These are phyloP conservation scores for Ambrosiella xylebori DNA, from an alignment of 2,329 filamentous ascomycete genomes.

Conservation along the genomic window DNA sequence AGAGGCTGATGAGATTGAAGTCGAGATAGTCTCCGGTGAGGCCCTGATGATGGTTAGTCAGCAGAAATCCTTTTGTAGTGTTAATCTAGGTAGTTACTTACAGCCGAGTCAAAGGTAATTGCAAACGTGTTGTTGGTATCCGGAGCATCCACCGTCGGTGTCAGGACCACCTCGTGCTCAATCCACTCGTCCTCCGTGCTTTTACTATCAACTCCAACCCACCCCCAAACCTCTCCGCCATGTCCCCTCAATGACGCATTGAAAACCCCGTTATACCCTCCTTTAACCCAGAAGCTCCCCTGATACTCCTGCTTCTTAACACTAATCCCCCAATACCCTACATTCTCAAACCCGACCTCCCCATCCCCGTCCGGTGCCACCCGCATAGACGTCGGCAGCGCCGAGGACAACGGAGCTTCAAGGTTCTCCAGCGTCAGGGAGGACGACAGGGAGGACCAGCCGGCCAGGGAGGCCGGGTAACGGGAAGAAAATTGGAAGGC, in stretches of 20 bases:
- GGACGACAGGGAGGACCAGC: slow-evolving; percentile 28
- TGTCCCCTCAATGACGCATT: slow-evolving; percentile 30
- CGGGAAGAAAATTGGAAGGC: slow-evolving; percentile 43
- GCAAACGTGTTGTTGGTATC: slow-evolving; percentile 39
- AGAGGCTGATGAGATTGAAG: slow-evolving; percentile 41
- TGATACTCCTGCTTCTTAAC: slow-evolving; percentile 30
- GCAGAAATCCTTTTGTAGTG: neutral
- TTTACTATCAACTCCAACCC: slow-evolving; percentile 28
- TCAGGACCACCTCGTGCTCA: slow-evolving; percentile 31
- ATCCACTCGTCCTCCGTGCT: slow-evolving; percentile 28
- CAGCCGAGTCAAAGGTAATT: slow-evolving; percentile 32
- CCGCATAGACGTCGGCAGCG: slow-evolving; percentile 34
- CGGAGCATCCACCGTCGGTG: slow-evolving; percentile 28
- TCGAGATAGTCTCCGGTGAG: slow-evolving; percentile 28
- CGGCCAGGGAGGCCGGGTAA: slow-evolving; percentile 27
- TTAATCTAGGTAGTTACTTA: slow-evolving; percentile 13
- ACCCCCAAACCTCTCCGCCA: slow-evolving; percentile 28
- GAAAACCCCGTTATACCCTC: slow-evolving; percentile 29
- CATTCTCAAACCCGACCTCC: slow-evolving; percentile 31
- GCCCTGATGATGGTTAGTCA: slow-evolving; percentile 16
- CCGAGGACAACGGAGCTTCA: slow-evolving; percentile 31
- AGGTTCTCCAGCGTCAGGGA: slow-evolving; percentile 30
- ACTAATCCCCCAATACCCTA: slow-evolving; percentile 41
- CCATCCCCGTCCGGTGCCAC: slow-evolving; percentile 22
- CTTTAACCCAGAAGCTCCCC: slow-evolving; percentile 36